phyloP scores from a whole-genome alignment of 495 filamentous ascomycete genomes.

The Aspergillus nidulans region DNA sequence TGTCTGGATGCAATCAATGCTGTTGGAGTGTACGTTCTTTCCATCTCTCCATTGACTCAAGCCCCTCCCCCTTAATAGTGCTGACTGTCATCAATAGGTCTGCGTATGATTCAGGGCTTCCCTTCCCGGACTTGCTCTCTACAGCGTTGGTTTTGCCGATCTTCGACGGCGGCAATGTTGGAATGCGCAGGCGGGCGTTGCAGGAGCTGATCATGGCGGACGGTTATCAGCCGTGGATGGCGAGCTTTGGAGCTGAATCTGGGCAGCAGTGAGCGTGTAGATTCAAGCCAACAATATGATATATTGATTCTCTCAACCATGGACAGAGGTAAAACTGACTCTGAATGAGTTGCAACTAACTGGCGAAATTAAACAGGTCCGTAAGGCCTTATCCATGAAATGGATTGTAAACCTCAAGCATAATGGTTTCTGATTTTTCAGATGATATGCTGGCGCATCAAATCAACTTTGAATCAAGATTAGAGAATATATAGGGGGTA shows the following conservation, averaged over 20 bases:
- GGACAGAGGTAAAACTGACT: too few species aligned
- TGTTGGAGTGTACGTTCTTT: constrained; percentile 9
- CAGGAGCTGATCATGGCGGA: constrained; percentile 9
- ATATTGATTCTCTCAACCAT: too few species aligned
- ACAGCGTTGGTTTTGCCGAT: constrained; percentile 9
- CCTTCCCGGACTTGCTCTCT: constrained; percentile 2
- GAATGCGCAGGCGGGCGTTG: constrained; percentile 8
- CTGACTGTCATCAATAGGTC: neutral
- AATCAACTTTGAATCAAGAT: too few species aligned
- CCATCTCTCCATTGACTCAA: neutral
- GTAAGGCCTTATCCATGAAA: too few species aligned
- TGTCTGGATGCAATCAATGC: constrained; percentile 9
- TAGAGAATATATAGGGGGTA: too few species aligned
- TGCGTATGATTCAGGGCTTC: neutral
- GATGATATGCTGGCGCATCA: too few species aligned
- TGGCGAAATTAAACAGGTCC: too few species aligned
- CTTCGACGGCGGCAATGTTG: constrained; percentile 12
- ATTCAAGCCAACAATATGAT: too few species aligned
- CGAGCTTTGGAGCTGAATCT: neutral
- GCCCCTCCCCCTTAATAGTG: neutral
- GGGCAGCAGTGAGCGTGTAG: too few species aligned
- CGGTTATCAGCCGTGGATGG: constrained; percentile 7
- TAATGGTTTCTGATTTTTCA: too few species aligned
- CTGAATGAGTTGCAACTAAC: too few species aligned
- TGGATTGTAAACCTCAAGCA: too few species aligned